Percentiles rank a stretch among this genome's conserved stretches.
phyloP scores from a whole-genome alignment of 768 basidiomycete genomes.

The Sarcodon sp. region DNA sequence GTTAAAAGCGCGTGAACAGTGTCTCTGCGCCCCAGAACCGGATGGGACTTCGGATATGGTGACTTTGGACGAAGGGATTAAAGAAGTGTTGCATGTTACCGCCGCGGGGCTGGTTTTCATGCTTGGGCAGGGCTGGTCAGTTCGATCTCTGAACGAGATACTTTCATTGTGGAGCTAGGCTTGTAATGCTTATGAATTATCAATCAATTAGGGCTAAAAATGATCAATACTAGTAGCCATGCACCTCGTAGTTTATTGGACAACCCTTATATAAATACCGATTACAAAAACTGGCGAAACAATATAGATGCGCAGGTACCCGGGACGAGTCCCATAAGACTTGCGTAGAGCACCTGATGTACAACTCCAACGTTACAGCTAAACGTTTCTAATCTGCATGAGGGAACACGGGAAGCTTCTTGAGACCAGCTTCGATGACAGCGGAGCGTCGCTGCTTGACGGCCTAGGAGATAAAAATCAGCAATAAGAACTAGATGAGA shows the following conservation, averaged over 20 bases:
- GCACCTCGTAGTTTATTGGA: too few species aligned
- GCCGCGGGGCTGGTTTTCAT: slow-evolving; percentile 70
- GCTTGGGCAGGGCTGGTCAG: slow-evolving; percentile 64
- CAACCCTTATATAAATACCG: too few species aligned
- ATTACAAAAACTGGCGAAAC: too few species aligned
- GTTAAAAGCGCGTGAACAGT: slow-evolving; percentile 46
- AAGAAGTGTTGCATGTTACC: slow-evolving; percentile 76
- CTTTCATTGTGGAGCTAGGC: slow-evolving; percentile 36
- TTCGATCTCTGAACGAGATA: slow-evolving; percentile 53
- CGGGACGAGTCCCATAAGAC: too few species aligned
- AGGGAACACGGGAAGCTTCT: slow-evolving; percentile 13
- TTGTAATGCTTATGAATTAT: too few species aligned
- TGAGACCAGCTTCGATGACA: slow-evolving; percentile 26
- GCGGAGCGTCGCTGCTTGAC: slow-evolving; percentile 31
- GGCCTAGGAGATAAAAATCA: slow-evolving; percentile 18
- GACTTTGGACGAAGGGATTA: slow-evolving; percentile 47
- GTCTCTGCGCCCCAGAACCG: slow-evolving; percentile 33
- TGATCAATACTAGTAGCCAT: too few species aligned
- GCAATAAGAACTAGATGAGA: neutral
- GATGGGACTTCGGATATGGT: slow-evolving; percentile 29
- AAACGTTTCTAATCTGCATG: neutral
- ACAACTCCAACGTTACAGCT: too few species aligned
- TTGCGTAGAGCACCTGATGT: too few species aligned
- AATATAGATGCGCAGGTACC: too few species aligned
- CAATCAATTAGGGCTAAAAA: too few species aligned